A percentile compares a stretch with the other conserved stretches of the same genome.
Conservation (phyloP, 75 land plant species). For the Cryptomeria japonica region DNA sequence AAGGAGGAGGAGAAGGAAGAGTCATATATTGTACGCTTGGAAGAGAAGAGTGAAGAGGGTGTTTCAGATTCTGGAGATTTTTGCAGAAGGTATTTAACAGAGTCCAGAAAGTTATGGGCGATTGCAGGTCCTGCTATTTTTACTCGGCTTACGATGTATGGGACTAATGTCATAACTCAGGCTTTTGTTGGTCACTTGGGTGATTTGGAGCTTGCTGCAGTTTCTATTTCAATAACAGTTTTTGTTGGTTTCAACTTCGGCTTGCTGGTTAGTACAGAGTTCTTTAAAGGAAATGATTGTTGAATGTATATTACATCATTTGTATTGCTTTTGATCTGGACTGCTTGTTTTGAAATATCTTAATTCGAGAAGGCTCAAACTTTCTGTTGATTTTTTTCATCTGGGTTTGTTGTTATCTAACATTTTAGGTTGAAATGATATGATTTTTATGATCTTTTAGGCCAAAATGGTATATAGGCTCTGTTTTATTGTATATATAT, state of each 20-base stretch:
- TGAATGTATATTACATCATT: background rate
- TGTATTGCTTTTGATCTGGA: background rate
- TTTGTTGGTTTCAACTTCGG: slow-evolving; percentile 37
- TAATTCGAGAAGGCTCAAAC: background rate
- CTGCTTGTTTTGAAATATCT: background rate
- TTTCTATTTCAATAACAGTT: slow-evolving; percentile 33
- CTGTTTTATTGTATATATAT: background rate
- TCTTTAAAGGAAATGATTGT: background rate
- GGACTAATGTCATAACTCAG: slow-evolving; percentile 23
- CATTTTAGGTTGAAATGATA: background rate
- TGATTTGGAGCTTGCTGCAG: slow-evolving; percentile 38
- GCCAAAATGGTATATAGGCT: background rate
- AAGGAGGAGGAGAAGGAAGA: background rate
- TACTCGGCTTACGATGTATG: slow-evolving; percentile 19
- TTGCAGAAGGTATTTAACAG: slow-evolving; percentile 8
- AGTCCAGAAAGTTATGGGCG: slow-evolving; percentile 26
- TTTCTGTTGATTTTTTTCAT: background rate
- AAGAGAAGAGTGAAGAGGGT: background rate
- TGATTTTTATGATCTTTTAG: background rate
- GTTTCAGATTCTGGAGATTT: background rate
- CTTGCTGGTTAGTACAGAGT: slow-evolving; percentile 18
- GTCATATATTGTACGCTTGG: background rate
- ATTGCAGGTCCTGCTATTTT: slow-evolving; percentile 39
- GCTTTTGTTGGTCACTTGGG: slow-evolving; percentile 48
- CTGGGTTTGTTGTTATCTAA: background rate